phyloP scores from a whole-genome alignment of 2,329 filamentous ascomycete species.

The Colletotrichum siamense region DNA sequence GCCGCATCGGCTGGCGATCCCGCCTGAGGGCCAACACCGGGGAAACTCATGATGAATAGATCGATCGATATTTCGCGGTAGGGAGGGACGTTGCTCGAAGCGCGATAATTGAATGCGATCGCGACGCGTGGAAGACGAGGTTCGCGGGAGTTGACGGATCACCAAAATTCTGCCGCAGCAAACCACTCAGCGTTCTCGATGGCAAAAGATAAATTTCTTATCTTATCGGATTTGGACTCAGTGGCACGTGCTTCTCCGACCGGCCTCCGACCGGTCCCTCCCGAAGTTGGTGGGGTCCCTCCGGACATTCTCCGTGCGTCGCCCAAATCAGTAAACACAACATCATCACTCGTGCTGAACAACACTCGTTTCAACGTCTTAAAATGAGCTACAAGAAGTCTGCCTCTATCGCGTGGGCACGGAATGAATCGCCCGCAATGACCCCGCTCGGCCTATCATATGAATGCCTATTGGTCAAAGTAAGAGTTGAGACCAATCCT shows the following conservation, averaged over 20 bases:
- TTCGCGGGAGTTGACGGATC: constrained; percentile 23
- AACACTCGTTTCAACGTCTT: neutral
- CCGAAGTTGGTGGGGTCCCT: neutral
- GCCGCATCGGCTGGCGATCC: constrained; percentile 23
- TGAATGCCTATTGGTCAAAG: neutral
- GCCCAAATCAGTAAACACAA: neutral
- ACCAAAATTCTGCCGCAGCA: constrained; percentile 42
- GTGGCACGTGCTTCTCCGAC: constrained; percentile 9
- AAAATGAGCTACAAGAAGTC: constrained; percentile 6
- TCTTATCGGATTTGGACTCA: neutral
- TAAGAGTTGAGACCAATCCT: neutral
- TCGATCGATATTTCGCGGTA: neutral
- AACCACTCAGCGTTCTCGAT: constrained; percentile 35
- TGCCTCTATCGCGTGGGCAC: constrained; percentile 5
- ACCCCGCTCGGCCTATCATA: constrained; percentile 5
- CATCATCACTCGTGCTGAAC: neutral
- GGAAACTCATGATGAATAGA: constrained; percentile 42
- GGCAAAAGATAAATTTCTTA: constrained; percentile 7
- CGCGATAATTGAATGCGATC: neutral
- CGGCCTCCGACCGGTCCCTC: neutral
- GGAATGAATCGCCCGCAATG: neutral
- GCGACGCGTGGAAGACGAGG: neutral
- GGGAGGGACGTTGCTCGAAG: neutral
- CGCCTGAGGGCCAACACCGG: constrained; percentile 25
- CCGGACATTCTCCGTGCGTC: neutral